These are phyloP conservation scores for Kwoniella sp. DNA, from an alignment of 768 basidiomycete species.

Conservation along the genomic window DNA sequence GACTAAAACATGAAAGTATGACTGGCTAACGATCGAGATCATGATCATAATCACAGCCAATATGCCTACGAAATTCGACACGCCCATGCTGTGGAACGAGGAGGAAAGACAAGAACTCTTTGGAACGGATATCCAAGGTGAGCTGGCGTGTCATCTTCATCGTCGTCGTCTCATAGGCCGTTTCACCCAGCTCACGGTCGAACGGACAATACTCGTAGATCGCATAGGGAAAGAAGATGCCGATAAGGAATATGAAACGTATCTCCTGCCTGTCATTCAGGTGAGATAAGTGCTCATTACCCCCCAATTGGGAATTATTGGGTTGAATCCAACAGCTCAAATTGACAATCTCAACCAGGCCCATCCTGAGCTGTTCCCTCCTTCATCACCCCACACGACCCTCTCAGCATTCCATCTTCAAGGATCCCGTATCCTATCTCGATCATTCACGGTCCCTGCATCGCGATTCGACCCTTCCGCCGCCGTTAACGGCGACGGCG, in stretches of 20 bases:
- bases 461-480: constrained; percentile 55
- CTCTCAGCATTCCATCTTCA: constrained; percentile 78
- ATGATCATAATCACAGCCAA: constrained; percentile 58
- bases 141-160: constrained; percentile 10
- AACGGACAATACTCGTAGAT: constrained; percentile 62
- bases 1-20: no score
- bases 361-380: constrained; percentile 61
- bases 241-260: constrained; percentile 69
- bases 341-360: constrained; percentile 23
- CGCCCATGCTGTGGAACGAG: constrained; percentile 90
- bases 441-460: constrained; percentile 81
- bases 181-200: no score
- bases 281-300: constrained; percentile 57
- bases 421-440: constrained; percentile 87
- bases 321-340: no score
- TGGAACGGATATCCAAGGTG: constrained; percentile 86
- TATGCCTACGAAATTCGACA: constrained; percentile 74
- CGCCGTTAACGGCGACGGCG: constrained; percentile 30
- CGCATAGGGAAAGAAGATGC: constrained; percentile 85
- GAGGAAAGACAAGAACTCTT: constrained; percentile 71
- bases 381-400: constrained; percentile 63
- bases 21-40: no score
- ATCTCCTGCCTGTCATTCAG: constrained; percentile 70
- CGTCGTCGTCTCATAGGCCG: not conserved
- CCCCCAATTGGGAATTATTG: no score